Base-by-base conservation (phyloP, 352 stramenopile species). In the Globisporangium megalacanthum region DNA sequence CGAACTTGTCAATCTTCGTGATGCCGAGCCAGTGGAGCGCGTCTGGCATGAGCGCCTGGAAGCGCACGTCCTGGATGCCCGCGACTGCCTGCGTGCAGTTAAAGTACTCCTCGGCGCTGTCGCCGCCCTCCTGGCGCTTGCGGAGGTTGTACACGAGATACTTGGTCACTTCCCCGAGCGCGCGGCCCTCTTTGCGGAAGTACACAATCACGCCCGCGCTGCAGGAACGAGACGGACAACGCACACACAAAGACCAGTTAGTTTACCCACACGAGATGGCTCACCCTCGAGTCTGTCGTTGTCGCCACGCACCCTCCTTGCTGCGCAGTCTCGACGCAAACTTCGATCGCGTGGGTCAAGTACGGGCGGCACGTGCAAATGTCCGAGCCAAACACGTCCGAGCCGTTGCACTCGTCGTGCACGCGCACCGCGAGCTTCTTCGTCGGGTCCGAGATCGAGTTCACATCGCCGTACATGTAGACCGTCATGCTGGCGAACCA, bases 331-430 rank as follows among this genome's bases (percentile, higher is more conserved):
- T 98, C 87, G 56, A 99, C 97, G 66, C 95, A 99, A 63, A 99
- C 95, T 80, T 99, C 97, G 80, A 99, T 99, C 6, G 92, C 97
- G 68, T 99, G 97, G 8, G 96, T 98, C 49, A 99, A 81, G 74
- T 99, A 99, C 37, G 97, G 97, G 37, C 97, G 83, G 66, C 97
- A 99, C n/a, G 97, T 99, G 77, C 97, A 99, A 82, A 99, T 99
- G 63, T 99, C 97, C 52, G 85, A 97, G 25, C 96, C 97, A 75
- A 99, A 99, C 13, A 99, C 96, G 65, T 99, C 96, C 51, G 86
- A 98, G 36, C 96, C 97, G 68, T 99, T 99, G 78, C 97, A 99
- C 72, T 99, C 97, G 65, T 99, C 97, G 72, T 99, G 97, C 14
- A 99, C 97, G 58, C 97, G 88, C 17, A 98, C 93, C 0, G 97